Evolutionary conservation across 148 eudicot species (phyloP), one percentile per base, ranked within the genome.

Genomic region (Camellia sinensis): DNA sequence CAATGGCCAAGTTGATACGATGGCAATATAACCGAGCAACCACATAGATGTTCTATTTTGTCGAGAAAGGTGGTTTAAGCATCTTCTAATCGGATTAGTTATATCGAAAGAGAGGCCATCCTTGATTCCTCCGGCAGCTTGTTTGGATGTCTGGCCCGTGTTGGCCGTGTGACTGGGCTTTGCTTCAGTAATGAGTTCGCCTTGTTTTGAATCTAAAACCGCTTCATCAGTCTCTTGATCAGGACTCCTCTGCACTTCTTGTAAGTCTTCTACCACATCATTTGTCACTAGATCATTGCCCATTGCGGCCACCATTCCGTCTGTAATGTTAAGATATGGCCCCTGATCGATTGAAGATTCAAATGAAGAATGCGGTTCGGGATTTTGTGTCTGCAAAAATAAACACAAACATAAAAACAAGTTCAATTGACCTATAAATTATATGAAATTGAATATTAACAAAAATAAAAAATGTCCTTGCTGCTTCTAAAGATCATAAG

Each of bases 261-360:
- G 75, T 21, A 80, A 80, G 57, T 84, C 77, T 48, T 80, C 83
- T 40, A 64, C 83, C 44, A 53, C 74, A 69, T 81, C 82, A 70
- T 84, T 80, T 78, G 61, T 74, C 56, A 74, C 70, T 45, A 67
- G 85, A n/a, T 77, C 90, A 75, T 87, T 86, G 63, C 83, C 87
- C 65, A 86, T 84, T 54, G 95, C 94, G 81, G 93, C 91, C 67
- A 92, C 86, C 90, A 84, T 91, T 43, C 95, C 98, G 45, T 91
- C 93, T 12, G 92, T 80, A n/a, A 91, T 81, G 63, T 87, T 92
- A 53, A 94, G 79, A 84, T 86, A 94, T 9, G 97, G 97, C 43
- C 91, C 88, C 53, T 88, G 93, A 81, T 88, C 98, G 64, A 94
- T 87, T 5, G 88, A 76, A 75, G 95, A 81, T 83, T 88, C 90